Conservation (phyloP, 768 basidiomycete species). For the Floccularia luteovirens region DNA sequence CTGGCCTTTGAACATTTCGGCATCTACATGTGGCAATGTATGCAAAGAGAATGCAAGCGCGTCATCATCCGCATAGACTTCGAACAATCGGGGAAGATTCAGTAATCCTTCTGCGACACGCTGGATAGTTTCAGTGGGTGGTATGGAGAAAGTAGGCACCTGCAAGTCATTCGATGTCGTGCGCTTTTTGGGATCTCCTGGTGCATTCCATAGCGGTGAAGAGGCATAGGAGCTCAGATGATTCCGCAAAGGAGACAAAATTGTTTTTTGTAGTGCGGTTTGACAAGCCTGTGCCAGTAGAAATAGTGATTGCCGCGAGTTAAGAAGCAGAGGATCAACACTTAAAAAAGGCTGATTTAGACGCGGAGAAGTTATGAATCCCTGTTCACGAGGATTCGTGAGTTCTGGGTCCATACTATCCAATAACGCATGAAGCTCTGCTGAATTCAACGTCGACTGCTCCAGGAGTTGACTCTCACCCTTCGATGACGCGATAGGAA, state of each 20-base stretch:
- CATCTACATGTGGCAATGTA: constrained; percentile 66
- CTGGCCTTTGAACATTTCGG: constrained; percentile 40
- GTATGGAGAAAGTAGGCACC: constrained; percentile 89
- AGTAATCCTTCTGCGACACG: constrained; percentile 90
- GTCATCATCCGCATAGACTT: constrained; percentile 90
- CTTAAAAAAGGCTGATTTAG: constrained; percentile 19
- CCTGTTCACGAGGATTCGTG: constrained; percentile 13
- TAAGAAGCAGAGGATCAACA: constrained; percentile 39
- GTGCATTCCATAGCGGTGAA: constrained; percentile 56
- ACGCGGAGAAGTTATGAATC: constrained; percentile 20
- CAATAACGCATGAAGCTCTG: constrained; percentile 60
- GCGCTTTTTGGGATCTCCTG: constrained; percentile 40
- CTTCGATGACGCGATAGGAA: constrained; percentile 49
- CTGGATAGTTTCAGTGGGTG: constrained; percentile 83
- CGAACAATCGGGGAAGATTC: constrained; percentile 89
- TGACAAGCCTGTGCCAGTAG: constrained; percentile 72
- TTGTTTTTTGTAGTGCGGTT: constrained; percentile 68
- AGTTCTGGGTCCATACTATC: constrained; percentile 41
- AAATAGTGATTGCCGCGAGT: constrained; percentile 47
- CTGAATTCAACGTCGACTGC: constrained; percentile 81
- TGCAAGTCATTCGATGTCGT: constrained; percentile 47
- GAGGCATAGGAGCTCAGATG: constrained; percentile 68
- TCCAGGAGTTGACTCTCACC: constrained; percentile 72
- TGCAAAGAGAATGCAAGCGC: constrained; percentile 83
- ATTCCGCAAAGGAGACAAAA: constrained; percentile 74